Conservation (phyloP, 768 basidiomycete species). For the Russula virescens region DNA sequence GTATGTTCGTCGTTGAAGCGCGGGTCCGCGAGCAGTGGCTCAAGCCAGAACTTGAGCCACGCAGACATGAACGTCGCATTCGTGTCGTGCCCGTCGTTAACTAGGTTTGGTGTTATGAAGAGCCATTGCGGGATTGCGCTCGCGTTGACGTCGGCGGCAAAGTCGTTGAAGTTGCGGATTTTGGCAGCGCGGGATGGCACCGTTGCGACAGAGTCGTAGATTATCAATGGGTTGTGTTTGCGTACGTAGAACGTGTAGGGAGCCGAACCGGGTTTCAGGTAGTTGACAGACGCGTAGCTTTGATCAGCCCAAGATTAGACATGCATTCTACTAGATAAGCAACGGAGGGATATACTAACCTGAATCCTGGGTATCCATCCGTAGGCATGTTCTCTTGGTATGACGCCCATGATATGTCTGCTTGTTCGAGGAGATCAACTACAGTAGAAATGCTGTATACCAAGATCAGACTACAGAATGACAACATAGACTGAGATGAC, state of each 20-base stretch:
- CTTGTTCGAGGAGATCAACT: slow-evolving; percentile 1
- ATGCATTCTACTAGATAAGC: neutral
- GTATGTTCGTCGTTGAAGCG: slow-evolving; percentile 50
- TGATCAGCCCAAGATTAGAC: neutral
- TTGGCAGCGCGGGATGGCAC: slow-evolving; percentile 38
- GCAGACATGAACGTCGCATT: slow-evolving; percentile 40
- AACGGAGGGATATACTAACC: neutral
- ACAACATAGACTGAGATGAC: too few relatives aligned
- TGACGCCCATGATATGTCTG: slow-evolving; percentile 5
- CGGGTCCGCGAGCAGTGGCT: slow-evolving; percentile 43
- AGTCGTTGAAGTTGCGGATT: slow-evolving; percentile 58
- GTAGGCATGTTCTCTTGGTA: slow-evolving; percentile 49
- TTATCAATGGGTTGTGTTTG: slow-evolving; percentile 50
- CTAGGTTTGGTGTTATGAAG: slow-evolving; percentile 55
- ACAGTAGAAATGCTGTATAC: slow-evolving; percentile 4
- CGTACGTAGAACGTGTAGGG: slow-evolving; percentile 47
- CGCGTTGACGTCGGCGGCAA: slow-evolving; percentile 48
- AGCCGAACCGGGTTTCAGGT: slow-evolving; percentile 31
- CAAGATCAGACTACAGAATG: neutral
- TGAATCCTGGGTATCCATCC: slow-evolving; percentile 36
- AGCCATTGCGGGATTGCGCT: slow-evolving; percentile 50
- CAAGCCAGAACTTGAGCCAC: slow-evolving; percentile 47
- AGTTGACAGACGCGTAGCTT: slow-evolving; percentile 36
- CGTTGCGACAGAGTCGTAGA: slow-evolving; percentile 45
- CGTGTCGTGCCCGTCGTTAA: slow-evolving; percentile 59